These are phyloP conservation scores for Westerdykella aurantiaca DNA, from an alignment of 2,329 filamentous ascomycete species.

Conservation along the genomic window DNA sequence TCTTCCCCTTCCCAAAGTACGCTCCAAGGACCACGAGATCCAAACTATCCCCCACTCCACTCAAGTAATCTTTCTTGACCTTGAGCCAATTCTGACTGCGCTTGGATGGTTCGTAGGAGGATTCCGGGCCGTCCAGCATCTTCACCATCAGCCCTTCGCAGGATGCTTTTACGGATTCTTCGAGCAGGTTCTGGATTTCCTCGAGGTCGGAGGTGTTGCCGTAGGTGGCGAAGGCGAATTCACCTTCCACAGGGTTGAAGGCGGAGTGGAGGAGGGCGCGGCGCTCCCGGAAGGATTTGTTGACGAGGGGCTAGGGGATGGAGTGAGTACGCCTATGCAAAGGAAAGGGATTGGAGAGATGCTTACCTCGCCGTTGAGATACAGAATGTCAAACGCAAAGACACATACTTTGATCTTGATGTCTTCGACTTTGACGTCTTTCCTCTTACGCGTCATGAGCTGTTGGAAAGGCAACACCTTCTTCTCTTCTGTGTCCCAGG, in stretches of 20 bases:
- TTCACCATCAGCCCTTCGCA: slow-evolving; percentile 99
- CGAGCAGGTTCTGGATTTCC: slow-evolving; percentile 85
- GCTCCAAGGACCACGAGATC: slow-evolving; percentile 94
- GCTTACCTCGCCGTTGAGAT: slow-evolving; percentile 74
- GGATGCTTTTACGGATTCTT: slow-evolving; percentile 90
- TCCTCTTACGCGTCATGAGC: slow-evolving; percentile 95
- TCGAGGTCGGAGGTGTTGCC: slow-evolving; percentile 87
- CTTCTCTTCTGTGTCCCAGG: slow-evolving; percentile 91
- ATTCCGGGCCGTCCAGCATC: slow-evolving; percentile 91
- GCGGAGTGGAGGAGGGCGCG: slow-evolving; percentile 67
- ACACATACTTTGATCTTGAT: slow-evolving; percentile 96
- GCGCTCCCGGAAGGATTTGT: slow-evolving; percentile 78
- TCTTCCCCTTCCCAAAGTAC: slow-evolving; percentile 91
- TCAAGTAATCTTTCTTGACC: slow-evolving; percentile 96
- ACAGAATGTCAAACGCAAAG: slow-evolving; percentile 92
- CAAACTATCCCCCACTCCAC: slow-evolving; percentile 88
- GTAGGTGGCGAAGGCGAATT: slow-evolving; percentile 83
- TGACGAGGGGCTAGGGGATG: slow-evolving; percentile 60
- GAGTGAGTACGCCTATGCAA: slow-evolving; percentile 14
- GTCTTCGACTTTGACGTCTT: slow-evolving; percentile 92
- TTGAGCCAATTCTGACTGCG: slow-evolving; percentile 98
- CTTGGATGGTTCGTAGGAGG: slow-evolving; percentile 92
- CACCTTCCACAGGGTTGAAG: slow-evolving; percentile 75
- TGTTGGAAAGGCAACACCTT: slow-evolving; percentile 97
- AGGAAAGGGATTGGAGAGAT: neutral